Conservation (phyloP, 768 basidiomycete genomes). For the Trametes cinnabarina region DNA sequence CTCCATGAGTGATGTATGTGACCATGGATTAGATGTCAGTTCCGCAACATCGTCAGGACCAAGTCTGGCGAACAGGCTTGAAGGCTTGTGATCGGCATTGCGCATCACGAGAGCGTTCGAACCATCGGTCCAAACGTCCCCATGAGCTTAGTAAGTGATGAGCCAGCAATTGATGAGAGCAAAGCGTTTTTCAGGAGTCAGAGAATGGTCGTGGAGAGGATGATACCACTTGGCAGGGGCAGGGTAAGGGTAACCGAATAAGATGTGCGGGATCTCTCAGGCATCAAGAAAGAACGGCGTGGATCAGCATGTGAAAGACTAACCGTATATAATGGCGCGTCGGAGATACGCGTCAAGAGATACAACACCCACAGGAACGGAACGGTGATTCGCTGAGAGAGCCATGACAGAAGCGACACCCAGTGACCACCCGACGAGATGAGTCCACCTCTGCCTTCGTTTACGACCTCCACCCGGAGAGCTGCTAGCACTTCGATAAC, state of each 20-base stretch:
- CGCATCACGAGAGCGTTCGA: too few relatives aligned
- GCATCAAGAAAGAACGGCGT: too few relatives aligned
- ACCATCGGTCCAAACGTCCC: too few relatives aligned
- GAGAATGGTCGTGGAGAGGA: background rate
- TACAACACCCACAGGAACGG: background rate
- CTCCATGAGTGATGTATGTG: background rate
- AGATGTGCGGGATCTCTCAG: background rate
- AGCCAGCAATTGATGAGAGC: too few relatives aligned
- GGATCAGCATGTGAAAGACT: background rate
- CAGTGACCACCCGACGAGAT: conserved; percentile 37
- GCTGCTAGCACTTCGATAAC: too few relatives aligned
- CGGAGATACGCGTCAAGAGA: conserved; percentile 2
- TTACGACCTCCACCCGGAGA: too few relatives aligned
- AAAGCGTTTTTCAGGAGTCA: background rate
- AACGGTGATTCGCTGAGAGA: conserved; percentile 4
- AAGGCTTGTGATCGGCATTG: too few relatives aligned
- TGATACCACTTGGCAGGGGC: background rate
- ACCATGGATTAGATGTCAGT: too few relatives aligned
- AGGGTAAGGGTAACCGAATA: background rate
- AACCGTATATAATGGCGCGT: conserved; percentile 5
- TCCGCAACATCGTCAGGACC: too few relatives aligned
- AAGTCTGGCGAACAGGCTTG: too few relatives aligned
- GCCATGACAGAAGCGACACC: conserved; percentile 29
- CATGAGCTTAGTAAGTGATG: too few relatives aligned
- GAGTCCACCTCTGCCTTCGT: conserved; percentile 6